Base-by-base conservation (phyloP, 331 rosid genomes). In the Quercus phellos region DNA sequence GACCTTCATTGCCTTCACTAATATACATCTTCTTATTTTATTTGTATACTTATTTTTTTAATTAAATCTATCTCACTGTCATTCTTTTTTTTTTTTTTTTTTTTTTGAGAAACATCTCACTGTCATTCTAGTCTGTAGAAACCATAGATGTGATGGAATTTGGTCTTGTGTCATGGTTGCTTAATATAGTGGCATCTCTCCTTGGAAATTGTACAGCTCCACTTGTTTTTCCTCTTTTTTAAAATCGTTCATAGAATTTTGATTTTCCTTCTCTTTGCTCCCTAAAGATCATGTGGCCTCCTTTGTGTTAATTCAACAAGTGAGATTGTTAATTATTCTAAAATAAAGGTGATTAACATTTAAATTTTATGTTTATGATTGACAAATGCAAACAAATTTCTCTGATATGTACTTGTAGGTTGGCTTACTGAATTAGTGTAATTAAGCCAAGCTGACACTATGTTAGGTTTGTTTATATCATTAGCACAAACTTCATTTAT, bases 111-210 rank as follows among this genome's bases (percentile, higher is more conserved):
- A n/a, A n/a, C n/a, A 17, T 17, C 3, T n/a, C 2, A 22, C 29
- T 63, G 6, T 78, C 83, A 6, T 4, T 70, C 61, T 54, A 68
- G 51, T 66, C 35, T 76, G 66, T 59, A 54, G 71, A 84, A 78
- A 50, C 67, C 70, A 34, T 5, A 14, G 24, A 80, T 79, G 83
- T 74, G 83, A 81, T 74, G 56, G 88, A 81, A 63, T 78, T 84
- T 81, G 88, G 88, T 84, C 78, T 66, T 16, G 59, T 63, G 88
- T 84, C 89, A 70, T 55, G 70, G 83, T 86, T 83, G 85, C 89
- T 86, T 86, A 74, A 78, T 18, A 50, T 75, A 51, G 68, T 70
- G 51, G 83, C 79, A 70, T 80, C 78, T 74, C 55, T 63, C 34
- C 22, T 61, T n/a, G n/a, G n/a, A n/a, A n/a, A n/a, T 42, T 42